phyloP scores from a whole-genome alignment of 176 grass and related monocot species.

The Canna indica region DNA sequence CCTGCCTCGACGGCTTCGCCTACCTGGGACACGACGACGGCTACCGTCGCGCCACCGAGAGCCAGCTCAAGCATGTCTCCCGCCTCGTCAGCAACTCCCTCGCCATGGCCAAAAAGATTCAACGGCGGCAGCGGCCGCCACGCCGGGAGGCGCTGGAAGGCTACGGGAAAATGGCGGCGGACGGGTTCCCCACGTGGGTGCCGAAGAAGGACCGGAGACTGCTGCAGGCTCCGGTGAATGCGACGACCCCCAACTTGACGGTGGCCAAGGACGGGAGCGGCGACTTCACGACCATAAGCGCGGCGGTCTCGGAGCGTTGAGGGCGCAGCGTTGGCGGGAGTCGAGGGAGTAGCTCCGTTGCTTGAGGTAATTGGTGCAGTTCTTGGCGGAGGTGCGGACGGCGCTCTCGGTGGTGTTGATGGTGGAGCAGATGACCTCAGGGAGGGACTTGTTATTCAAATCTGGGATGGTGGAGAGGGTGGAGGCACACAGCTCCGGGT shows the following conservation, averaged over 20 bases:
- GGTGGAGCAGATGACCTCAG: conserved; percentile 38
- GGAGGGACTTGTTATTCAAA: conserved; percentile 41
- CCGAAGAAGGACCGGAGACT: background rate
- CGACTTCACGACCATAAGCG: conserved; percentile 57
- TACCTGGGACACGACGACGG: conserved; percentile 27
- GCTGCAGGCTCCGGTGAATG: background rate
- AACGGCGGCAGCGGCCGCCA: background rate
- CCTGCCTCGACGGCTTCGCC: conserved; percentile 63
- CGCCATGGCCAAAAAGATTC: background rate
- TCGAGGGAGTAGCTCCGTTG: conserved; percentile 3
- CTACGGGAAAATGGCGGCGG: background rate
- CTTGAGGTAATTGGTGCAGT: conserved; percentile 45
- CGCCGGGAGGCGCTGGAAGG: background rate
- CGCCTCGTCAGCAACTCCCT: conserved; percentile 5
- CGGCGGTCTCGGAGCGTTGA: conserved; percentile 39
- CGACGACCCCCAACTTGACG: too few species aligned
- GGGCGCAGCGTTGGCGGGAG: conserved; percentile 29
- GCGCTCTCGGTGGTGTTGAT: conserved; percentile 39
- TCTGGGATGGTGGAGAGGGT: conserved; percentile 49
- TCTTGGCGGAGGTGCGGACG: conserved; percentile 27
- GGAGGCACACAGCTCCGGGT: conserved; percentile 51
- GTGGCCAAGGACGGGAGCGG: conserved; percentile 41
- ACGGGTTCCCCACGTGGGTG: background rate
- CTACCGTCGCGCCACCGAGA: conserved; percentile 37
- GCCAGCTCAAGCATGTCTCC: background rate